Evolutionary conservation across 805 yeast species (phyloP), one percentile per base, ranked within the genome.

Genomic region (Candida silvatica): DNA sequence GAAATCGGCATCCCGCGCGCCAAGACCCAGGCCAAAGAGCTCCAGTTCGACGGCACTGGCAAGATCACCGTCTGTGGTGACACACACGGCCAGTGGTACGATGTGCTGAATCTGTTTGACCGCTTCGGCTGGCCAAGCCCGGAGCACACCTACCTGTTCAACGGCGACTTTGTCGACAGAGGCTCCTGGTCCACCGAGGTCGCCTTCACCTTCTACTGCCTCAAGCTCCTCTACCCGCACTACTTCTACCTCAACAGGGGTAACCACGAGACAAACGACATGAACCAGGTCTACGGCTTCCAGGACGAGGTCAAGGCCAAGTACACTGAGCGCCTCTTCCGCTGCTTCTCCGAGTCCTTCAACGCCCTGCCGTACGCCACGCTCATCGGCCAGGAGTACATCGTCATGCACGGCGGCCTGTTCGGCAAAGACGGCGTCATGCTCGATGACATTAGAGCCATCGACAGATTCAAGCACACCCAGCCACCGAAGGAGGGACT

Each of bases 161-260:
- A 92, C 51, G 98, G 98, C 29, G 98, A 92, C 60, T 90, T 92
- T 60, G 98, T 92, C 4, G 98, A 92, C 56, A 71, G 98, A 51
- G 98, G 98, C 5, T 83, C 95, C 14, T 90, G 98, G 97, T 86
- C 97, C 4, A 84, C 95, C 52, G 98, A 92, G 55, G 95, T 92
- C 31, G 96, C 96, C 2, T 61, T 92, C 31, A 64, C 81, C 20
- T 67, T 85, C 29, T 87, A 83, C 55, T 68, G 79, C 9, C 70
- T 84, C 57, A 92, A 92, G 60, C 64, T 87, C 24, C 58, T 80
- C 23, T 80, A 70, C 49, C 98, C 98, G 12, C 50, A 61, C 3
- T 67, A 70, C 30, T 57, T 90, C 30, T 87, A 62, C 59, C 56
- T 92, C 41, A 92, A 92, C 61, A 71, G 98, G 53, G 98, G 98